Evolutionary conservation across 352 stramenopile species (phyloP).

Genomic region (Phytophthora tentaculata): DNA sequence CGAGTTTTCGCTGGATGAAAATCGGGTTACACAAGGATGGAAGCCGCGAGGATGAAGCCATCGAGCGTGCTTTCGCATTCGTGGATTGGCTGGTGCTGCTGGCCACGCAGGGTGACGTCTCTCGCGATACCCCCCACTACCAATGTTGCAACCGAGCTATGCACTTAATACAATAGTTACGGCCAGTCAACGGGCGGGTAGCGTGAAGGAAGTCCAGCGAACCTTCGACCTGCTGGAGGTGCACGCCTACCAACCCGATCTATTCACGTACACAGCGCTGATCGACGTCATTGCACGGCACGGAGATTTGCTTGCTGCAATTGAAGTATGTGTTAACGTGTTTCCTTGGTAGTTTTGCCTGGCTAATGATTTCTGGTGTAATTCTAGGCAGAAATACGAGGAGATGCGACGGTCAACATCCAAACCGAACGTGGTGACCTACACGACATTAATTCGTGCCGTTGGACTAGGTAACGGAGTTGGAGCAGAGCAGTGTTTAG

Average conservation of each 20-base stretch:
- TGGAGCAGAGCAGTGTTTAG: constrained; percentile 41
- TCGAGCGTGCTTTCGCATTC: constrained; percentile 73
- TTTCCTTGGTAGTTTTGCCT: not conserved
- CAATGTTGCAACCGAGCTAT: constrained; percentile 66
- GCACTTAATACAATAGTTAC: constrained; percentile 84
- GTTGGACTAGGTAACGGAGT: constrained; percentile 50
- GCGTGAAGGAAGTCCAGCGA: constrained; percentile 57
- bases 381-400: constrained; percentile 54
- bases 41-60: constrained; percentile 50
- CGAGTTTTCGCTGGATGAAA: constrained; percentile 82
- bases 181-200: constrained; percentile 72
- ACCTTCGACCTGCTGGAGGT: constrained; percentile 57
- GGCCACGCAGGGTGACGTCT: constrained; percentile 46
- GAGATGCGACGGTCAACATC: constrained; percentile 65
- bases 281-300: constrained; percentile 75
- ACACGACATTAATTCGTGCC: constrained; percentile 69
- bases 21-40: constrained; percentile 65
- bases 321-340: constrained; percentile 37
- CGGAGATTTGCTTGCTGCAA: constrained; percentile 51
- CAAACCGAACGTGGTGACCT: constrained; percentile 78
- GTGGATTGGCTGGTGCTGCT: constrained; percentile 76
- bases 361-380: constrained; percentile 5
- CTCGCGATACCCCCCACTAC: constrained; percentile 47
- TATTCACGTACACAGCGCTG: constrained; percentile 86
- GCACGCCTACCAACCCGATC: constrained; percentile 70